Evolutionary conservation across 441 rosid species (phyloP).

Genomic region (Croton laevigatus): DNA sequence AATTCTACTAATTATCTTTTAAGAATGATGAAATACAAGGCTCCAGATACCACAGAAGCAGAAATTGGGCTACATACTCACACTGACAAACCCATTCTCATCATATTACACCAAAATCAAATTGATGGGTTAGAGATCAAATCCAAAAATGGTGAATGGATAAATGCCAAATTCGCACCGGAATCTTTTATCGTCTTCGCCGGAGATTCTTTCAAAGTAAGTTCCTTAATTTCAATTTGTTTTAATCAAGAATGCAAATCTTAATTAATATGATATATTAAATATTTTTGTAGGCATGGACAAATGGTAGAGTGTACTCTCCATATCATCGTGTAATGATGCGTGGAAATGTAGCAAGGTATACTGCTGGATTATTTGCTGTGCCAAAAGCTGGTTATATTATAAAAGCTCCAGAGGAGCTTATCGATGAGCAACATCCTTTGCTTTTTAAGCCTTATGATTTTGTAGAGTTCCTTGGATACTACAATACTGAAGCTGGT

Average conservation of each 20-base stretch:
- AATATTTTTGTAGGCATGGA: constrained; percentile 44
- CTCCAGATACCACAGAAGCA: constrained; percentile 50
- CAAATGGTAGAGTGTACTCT: constrained; percentile 46
- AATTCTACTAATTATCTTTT: constrained; percentile 56
- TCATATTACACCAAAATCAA: constrained; percentile 64
- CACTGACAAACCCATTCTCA: constrained; percentile 59
- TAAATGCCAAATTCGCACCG: constrained; percentile 45
- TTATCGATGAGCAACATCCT: constrained; percentile 58
- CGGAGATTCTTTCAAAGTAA: constrained; percentile 66
- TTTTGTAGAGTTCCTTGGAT: constrained; percentile 45
- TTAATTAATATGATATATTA: too few relatives aligned
- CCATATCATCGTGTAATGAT: constrained; percentile 54
- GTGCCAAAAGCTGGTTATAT: constrained; percentile 43
- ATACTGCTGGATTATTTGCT: constrained; percentile 55
- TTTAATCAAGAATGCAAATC: too few relatives aligned
- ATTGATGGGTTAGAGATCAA: constrained; percentile 58
- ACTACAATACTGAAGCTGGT: constrained; percentile 49
- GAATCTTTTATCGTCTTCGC: constrained; percentile 58
- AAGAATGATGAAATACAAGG: constrained; percentile 58
- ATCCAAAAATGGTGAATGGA: constrained; percentile 57
- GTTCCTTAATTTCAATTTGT: constrained; percentile 6
- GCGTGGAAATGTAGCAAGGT: constrained; percentile 48
- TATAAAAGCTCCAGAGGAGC: constrained; percentile 49
- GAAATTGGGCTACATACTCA: constrained; percentile 51
- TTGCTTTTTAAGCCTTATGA: constrained; percentile 53